phyloP scores from a whole-genome alignment of 441 rosid genomes.

The Erodium moschatum region DNA sequence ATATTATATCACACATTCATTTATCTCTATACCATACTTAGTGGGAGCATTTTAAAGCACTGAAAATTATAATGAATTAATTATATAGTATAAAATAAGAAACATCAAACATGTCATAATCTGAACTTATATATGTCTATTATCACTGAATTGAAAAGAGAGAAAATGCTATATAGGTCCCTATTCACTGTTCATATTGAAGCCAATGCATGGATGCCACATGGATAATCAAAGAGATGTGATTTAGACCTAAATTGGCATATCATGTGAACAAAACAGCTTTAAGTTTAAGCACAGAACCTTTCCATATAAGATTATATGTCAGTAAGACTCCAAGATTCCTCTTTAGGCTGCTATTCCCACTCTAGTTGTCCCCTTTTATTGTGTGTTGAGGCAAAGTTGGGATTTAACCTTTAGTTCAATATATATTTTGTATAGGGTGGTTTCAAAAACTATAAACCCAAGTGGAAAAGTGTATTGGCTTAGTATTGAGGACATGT shows the following conservation, averaged over 20 bases:
- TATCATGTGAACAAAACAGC: slow-evolving; percentile 6
- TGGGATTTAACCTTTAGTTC: slow-evolving; percentile 10
- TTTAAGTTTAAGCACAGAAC: slow-evolving; percentile 3
- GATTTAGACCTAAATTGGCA: slow-evolving; percentile 1
- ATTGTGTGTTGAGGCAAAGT: neutral
- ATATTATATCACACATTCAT: too few species aligned
- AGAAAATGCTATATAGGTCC: neutral
- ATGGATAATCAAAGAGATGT: neutral
- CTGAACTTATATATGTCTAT: too few species aligned
- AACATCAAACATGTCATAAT: too few species aligned
- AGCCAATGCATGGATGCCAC: slow-evolving; percentile 10
- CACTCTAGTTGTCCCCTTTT: slow-evolving; percentile 10
- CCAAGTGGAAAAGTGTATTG: slow-evolving; percentile 10
- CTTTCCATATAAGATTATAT: neutral
- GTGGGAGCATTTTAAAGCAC: too few species aligned
- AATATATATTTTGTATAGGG: neutral
- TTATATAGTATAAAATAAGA: too few species aligned
- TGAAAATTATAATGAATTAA: too few species aligned
- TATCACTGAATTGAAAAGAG: neutral
- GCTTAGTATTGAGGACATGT: neutral
- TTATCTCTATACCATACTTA: too few species aligned
- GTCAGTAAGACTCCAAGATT: slow-evolving; percentile 29
- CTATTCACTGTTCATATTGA: neutral
- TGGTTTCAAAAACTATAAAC: slow-evolving; percentile 4
- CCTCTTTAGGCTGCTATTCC: slow-evolving; percentile 22